These are phyloP conservation scores for Penicillium sp. DNA, from an alignment of 2,329 filamentous ascomycete genomes.

Conservation along the genomic window DNA sequence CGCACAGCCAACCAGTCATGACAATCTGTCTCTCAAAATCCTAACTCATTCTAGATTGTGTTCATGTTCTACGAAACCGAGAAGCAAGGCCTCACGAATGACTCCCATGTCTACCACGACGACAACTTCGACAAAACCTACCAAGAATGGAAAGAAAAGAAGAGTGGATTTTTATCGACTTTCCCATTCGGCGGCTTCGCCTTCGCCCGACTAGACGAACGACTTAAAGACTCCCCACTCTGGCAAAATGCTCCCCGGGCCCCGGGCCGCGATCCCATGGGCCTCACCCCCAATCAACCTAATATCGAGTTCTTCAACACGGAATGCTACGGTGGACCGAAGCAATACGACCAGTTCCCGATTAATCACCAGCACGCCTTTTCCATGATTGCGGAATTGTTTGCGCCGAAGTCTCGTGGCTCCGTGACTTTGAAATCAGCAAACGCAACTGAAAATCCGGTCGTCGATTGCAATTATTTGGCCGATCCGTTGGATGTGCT, in stretches of 20 bases:
- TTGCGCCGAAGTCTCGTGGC: slow-evolving; percentile 60
- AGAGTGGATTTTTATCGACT: slow-evolving; percentile 59
- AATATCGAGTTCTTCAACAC: slow-evolving; percentile 66
- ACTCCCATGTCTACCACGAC: slow-evolving; percentile 59
- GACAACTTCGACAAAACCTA: slow-evolving; percentile 55
- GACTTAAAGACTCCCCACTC: slow-evolving; percentile 55
- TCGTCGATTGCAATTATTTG: slow-evolving; percentile 62
- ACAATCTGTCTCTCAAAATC: too few relatives aligned
- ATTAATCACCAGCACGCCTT: slow-evolving; percentile 58
- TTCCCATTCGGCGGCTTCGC: slow-evolving; percentile 67
- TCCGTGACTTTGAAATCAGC: slow-evolving; percentile 53
- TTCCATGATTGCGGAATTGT: slow-evolving; percentile 60
- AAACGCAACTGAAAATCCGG: slow-evolving; percentile 55
- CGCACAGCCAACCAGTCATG: background rate
- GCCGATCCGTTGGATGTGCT: slow-evolving; percentile 59
- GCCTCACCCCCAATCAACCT: slow-evolving; percentile 57
- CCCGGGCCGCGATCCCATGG: slow-evolving; percentile 64
- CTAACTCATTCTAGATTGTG: slow-evolving; percentile 45
- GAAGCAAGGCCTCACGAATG: slow-evolving; percentile 55
- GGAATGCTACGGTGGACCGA: slow-evolving; percentile 63
- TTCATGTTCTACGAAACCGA: slow-evolving; percentile 65
- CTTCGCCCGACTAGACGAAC: slow-evolving; percentile 63
- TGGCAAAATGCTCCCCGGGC: slow-evolving; percentile 56
- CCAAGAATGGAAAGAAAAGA: slow-evolving; percentile 59
- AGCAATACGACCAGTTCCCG: slow-evolving; percentile 58